These are phyloP conservation scores for Aureobasidium pullulans DNA, from an alignment of 2,329 filamentous ascomycete genomes.

Conservation along the genomic window DNA sequence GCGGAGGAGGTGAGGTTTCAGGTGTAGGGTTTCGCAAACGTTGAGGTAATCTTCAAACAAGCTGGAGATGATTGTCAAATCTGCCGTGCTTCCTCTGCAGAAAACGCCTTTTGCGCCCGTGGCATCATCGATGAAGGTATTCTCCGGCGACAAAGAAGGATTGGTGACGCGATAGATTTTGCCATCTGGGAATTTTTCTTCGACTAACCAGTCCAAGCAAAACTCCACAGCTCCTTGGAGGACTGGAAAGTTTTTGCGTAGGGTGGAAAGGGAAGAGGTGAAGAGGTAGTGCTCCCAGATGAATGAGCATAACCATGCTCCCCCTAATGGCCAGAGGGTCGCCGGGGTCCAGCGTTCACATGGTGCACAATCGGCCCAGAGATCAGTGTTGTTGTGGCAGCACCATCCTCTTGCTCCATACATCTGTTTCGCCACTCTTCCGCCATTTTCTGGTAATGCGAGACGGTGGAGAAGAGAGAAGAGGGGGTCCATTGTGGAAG, in stretches of 20 bases:
- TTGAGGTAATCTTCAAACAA: not conserved
- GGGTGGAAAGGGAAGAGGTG: not conserved
- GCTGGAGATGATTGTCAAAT: not conserved
- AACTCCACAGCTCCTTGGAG: conserved; percentile 4
- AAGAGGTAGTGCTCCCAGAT: conserved; percentile 12
- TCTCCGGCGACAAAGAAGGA: not conserved
- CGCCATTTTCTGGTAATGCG: conserved; percentile 22
- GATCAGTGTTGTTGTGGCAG: conserved; percentile 24
- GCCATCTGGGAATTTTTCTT: not conserved
- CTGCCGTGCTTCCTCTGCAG: not conserved
- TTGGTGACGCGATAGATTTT: not conserved
- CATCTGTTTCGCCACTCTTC: conserved; percentile 18
- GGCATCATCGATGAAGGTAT: not conserved
- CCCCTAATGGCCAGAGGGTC: conserved; percentile 24
- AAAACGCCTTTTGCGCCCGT: not conserved
- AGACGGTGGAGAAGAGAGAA: conserved; percentile 35
- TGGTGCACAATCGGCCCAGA: conserved; percentile 23
- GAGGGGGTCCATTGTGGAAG: conserved; percentile 35
- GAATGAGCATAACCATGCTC: conserved; percentile 22
- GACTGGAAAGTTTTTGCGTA: not conserved
- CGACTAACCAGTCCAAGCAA: not conserved
- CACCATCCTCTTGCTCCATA: conserved; percentile 22
- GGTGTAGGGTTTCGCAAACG: not conserved
- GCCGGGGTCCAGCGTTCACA: conserved; percentile 23
- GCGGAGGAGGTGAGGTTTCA: not conserved